A percentile compares a stretch with the other conserved stretches of the same genome.
phyloP scores from a whole-genome alignment of 2,329 filamentous ascomycete species.

The Alternaria consortialis region DNA sequence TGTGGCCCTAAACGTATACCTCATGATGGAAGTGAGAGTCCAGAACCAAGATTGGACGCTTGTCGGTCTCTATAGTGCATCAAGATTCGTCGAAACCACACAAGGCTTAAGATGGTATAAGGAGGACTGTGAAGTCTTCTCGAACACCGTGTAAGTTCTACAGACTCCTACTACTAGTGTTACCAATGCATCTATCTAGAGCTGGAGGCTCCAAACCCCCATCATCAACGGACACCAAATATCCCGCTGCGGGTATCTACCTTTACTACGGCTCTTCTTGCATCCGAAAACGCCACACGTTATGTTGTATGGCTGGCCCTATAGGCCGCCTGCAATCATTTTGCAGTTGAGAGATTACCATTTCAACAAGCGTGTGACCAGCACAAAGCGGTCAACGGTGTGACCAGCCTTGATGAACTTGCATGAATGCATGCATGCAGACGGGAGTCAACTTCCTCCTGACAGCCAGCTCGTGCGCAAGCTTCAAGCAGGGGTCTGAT shows the following conservation, averaged over 20 bases:
- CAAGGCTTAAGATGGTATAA: background rate
- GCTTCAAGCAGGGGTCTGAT: slow-evolving; percentile 14
- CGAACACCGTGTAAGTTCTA: background rate
- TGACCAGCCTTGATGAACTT: background rate
- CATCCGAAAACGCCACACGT: background rate
- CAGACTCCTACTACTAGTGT: background rate
- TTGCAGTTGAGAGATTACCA: background rate
- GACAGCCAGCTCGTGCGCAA: slow-evolving; percentile 1
- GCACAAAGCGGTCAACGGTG: slow-evolving; percentile 1
- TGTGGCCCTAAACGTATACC: background rate
- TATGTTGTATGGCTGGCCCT: background rate
- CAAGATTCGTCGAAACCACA: background rate
- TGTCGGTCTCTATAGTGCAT: background rate
- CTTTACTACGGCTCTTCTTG: background rate
- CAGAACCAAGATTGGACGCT: background rate
- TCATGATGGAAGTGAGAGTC: too few species aligned
- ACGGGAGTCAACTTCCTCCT: background rate
- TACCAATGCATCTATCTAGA: background rate
- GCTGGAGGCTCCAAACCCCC: background rate
- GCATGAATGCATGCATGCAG: background rate
- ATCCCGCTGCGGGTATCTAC: background rate
- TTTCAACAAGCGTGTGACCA: background rate
- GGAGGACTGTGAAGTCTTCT: too few species aligned
- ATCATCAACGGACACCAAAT: background rate
- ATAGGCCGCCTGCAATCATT: background rate